Evolutionary conservation across 768 basidiomycete species (phyloP), one percentile per base, ranked within the genome.

Genomic region (Lactifluus piperatus): DNA sequence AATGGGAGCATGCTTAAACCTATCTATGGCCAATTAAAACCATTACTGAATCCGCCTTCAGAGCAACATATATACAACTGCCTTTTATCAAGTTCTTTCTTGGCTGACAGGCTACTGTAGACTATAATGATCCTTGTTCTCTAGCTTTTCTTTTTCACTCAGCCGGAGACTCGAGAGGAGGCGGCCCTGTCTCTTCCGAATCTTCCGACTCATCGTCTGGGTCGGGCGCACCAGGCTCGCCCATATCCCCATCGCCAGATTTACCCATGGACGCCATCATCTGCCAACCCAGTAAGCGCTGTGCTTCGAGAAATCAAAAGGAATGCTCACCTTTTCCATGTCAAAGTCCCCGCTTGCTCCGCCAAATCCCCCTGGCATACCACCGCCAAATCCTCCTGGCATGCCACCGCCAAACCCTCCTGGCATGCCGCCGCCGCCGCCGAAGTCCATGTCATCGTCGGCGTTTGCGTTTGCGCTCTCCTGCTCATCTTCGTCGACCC

Each of bases 401-500:
- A 83, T 81, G 0, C 78, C 75, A 0, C 39, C 43, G 9, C 70
- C 57, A 68, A 66, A 71, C 10, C 72, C 75, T 4, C 37, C 44
- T 9, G 69, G 53, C 70, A 70, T 68, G 14, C 65, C 69, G 37
- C 62, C 62, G 70, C 73, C 69, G 8, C 72, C 76, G 16, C 78
- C 72, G 44, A 66, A 57, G 34, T 69, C 62, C 4, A 68, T 60
- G 2, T 84, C 83, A 0, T 79, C 81, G 10, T 76, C 78, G 2
- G 72, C 70, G n/a, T 75, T 58, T 9, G 63, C 68, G 1, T 71
- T 65, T 24, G 73, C 79, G 51, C 78, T 87, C 41, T 90, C 88
- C 74, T 97, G 95, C 71, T 98, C 94, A 69, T 97, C 95, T 75
- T 97, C 94, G 68, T 97, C 94, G 43, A 88, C 87, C 94, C 94